Conservation (phyloP, 352 stramenopile genomes). For the Globisporangium recalcitrans region DNA sequence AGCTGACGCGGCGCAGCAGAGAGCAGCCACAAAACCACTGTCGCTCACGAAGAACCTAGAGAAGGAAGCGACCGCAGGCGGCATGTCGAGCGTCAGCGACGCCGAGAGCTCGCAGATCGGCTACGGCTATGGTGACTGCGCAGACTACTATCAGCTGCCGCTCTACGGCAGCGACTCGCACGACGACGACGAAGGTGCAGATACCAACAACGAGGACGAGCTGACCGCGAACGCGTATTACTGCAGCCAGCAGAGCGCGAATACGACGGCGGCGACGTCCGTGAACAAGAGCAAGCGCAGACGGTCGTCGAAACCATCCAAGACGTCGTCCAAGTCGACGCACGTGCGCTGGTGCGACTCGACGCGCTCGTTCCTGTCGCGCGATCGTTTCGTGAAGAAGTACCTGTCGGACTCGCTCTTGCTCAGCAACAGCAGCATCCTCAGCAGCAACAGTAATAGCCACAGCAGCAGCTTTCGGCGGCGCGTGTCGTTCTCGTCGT, state of each 20-base stretch:
- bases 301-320: background rate
- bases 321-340: background rate
- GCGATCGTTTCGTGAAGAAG: conserved; percentile 10
- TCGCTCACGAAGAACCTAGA: background rate
- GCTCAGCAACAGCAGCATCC: conserved; percentile 9
- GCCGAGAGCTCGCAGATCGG: background rate
- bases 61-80: background rate
- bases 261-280: too few relatives aligned
- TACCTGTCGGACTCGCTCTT: conserved; percentile 10
- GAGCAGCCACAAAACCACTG: background rate
- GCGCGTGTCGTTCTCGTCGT: conserved; percentile 8
- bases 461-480: background rate
- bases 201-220: background rate
- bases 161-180: background rate
- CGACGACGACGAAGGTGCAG: background rate
- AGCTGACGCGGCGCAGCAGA: background rate
- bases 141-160: conserved; percentile 3
- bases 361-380: conserved; percentile 13
- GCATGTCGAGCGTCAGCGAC: background rate
- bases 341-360: conserved; percentile 6
- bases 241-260: background rate
- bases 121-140: background rate
- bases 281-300: conserved; percentile 1
- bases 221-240: background rate
- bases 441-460: background rate